Evolutionary conservation across 1,139 yeast genomes (phyloP).

Genomic region (Yamadazyma aaseri): DNA sequence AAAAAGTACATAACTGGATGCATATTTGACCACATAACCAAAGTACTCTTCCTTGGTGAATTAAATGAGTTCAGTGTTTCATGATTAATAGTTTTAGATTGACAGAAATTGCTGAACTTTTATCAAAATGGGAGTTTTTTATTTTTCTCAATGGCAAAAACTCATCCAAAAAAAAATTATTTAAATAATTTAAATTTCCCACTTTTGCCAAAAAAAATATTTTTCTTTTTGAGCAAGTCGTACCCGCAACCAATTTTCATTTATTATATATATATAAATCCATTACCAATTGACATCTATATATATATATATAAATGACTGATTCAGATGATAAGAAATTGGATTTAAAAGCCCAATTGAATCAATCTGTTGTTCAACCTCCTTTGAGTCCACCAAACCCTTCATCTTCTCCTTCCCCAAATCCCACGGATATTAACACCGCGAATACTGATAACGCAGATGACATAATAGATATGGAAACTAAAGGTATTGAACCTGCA

Average conservation of each 20-base stretch:
- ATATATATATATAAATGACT: conserved; percentile 2
- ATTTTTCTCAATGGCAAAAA: conserved; percentile 5
- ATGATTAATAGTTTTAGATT: too few species aligned
- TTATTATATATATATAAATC: too few species aligned
- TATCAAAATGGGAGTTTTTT: neutral
- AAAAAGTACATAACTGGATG: too few species aligned
- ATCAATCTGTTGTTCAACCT: conserved; percentile 8
- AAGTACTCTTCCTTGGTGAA: too few species aligned
- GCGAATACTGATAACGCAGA: conserved; percentile 1
- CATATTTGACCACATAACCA: too few species aligned
- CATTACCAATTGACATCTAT: too few species aligned
- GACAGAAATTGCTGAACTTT: neutral
- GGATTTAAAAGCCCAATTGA: conserved; percentile 6
- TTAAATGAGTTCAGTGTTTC: too few species aligned
- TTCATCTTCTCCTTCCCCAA: conserved; percentile 11
- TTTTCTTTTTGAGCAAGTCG: conserved; percentile 6
- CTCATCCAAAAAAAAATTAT: conserved; percentile 13
- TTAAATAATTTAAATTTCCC: conserved; percentile 16
- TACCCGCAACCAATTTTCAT: neutral
- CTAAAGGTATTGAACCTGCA: conserved; percentile 1
- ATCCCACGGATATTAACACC: conserved; percentile 4
- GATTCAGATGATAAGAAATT: conserved; percentile 9
- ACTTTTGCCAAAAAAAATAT: conserved; percentile 5
- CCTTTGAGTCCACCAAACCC: conserved; percentile 14
- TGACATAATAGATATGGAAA: conserved; percentile 1